phyloP scores from a whole-genome alignment of 257 asterid species.

The Forsythia suspensa region DNA sequence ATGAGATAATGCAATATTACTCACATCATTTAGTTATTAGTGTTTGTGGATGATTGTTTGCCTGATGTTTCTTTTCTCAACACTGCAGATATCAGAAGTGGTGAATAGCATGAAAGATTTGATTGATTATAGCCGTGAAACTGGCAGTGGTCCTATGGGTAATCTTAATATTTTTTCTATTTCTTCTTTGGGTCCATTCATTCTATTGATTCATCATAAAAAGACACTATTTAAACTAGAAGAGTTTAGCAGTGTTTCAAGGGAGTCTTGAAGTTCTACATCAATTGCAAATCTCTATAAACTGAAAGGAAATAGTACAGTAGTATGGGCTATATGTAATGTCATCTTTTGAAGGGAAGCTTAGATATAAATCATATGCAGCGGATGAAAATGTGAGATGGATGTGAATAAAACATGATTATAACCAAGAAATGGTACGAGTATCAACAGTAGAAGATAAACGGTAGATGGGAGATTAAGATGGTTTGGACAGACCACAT shows the following conservation, averaged over 20 bases:
- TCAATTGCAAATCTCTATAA: not conserved
- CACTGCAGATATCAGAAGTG: constrained; percentile 95
- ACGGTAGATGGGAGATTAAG: not conserved
- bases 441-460: not conserved
- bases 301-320: not conserved
- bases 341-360: not conserved
- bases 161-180: constrained; percentile 29
- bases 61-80: not conserved
- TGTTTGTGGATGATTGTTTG: constrained; percentile 6
- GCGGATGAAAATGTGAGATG: not conserved
- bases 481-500: not conserved
- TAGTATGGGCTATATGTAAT: not conserved
- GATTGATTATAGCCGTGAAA: constrained; percentile 90
- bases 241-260: not conserved
- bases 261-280: not conserved
- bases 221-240: not conserved
- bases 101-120: constrained; percentile 99
- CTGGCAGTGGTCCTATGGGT: constrained; percentile 97
- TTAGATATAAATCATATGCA: too few relatives aligned
- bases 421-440: not conserved
- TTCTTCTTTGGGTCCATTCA: constrained; percentile 4
- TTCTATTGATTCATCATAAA: not conserved
- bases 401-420: not conserved
- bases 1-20: not conserved
- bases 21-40: not conserved